phyloP scores from a whole-genome alignment of 163 green algal species.

The Coccomyxa subellipsoidea region DNA sequence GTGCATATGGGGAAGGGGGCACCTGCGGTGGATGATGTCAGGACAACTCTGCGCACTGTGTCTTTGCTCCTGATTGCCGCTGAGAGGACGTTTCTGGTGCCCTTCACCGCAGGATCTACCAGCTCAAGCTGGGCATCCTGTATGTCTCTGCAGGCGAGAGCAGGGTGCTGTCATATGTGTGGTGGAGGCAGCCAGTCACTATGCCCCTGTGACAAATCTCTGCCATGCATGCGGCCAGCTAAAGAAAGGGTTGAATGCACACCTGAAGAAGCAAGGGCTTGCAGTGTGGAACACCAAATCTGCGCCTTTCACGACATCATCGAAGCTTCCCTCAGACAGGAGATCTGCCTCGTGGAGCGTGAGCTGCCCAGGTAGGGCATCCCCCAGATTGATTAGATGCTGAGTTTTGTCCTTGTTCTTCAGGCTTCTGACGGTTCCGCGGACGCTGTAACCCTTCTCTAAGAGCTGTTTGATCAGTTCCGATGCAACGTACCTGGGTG shows the following conservation, averaged over 20 bases:
- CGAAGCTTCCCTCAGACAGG: slow-evolving; percentile 52
- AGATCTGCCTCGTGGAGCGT: slow-evolving; percentile 56
- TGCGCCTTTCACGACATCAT: slow-evolving; percentile 42
- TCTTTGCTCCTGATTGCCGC: slow-evolving; percentile 39
- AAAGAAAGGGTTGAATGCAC: too few relatives aligned
- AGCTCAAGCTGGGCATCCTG: slow-evolving; percentile 53
- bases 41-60: slow-evolving; percentile 55
- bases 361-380: slow-evolving; percentile 35
- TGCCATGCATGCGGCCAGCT: too few relatives aligned
- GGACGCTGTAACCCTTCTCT: slow-evolving; percentile 53
- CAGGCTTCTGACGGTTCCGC: slow-evolving; percentile 47
- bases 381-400: slow-evolving; percentile 38
- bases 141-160: slow-evolving; percentile 16
- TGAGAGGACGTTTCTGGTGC: slow-evolving; percentile 62
- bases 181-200: too few relatives aligned
- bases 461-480: slow-evolving; percentile 70
- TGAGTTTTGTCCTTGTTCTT: slow-evolving; percentile 32
- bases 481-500: slow-evolving; percentile 50
- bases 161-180: too few relatives aligned
- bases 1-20: too few relatives aligned
- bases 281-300: slow-evolving; percentile 75
- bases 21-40: slow-evolving; percentile 61
- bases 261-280: slow-evolving; percentile 62
- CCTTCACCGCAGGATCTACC: slow-evolving; percentile 64
- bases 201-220: too few relatives aligned